Base-by-base conservation (phyloP, 768 basidiomycete genomes). In the Clitopilus passeckerianus region DNA sequence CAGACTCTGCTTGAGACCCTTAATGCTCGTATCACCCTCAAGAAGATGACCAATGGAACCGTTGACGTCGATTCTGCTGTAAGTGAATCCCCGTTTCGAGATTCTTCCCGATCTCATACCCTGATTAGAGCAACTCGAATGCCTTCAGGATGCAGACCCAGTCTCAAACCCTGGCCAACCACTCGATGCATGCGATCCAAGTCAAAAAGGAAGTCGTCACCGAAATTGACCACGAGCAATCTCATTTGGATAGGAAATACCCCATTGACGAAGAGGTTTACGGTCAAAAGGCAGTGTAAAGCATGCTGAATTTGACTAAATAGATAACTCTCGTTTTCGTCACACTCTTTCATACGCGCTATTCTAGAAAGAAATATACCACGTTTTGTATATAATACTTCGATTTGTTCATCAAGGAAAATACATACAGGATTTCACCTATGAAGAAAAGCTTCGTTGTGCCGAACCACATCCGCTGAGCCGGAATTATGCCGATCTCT, bases 1-100 rank as follows among this genome's bases (percentile, higher is more conserved):
- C 56, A 79, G 78, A 79, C 79, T 6, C 66, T 80, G 20, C 65
- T 79, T 46, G 79, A 80, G 59, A 80, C 78, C 0, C 71, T 79
- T 34, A 72, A 77, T 62, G 69, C 75, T 34, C 76, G 78, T 23
- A 67, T 66, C 24, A 66, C 72, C 14, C 65, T 79, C 3, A 72
- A 75, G 60, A 64, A 66, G 16, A 57, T 68, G 60, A 23, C 46
- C 5, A 62, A 54, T 24, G 37, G 56, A 6, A 66, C 66, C 16
- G 65, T 70, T 30, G 68, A 73, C 44, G 72, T 68, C 9, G 74
- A 73, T 12, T 63, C 68, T 41, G 67, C 67, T 16, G 73, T 71
- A 62, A 6, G 58, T 52, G 15, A 27, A 18, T 58, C 0, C 1
- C 34, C 16, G 57, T 2, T 6, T 58, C 18, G n/a, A n/a, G n/a